phyloP scores from a whole-genome alignment of 352 stramenopile genomes.

The Pythium phragmiticola region DNA sequence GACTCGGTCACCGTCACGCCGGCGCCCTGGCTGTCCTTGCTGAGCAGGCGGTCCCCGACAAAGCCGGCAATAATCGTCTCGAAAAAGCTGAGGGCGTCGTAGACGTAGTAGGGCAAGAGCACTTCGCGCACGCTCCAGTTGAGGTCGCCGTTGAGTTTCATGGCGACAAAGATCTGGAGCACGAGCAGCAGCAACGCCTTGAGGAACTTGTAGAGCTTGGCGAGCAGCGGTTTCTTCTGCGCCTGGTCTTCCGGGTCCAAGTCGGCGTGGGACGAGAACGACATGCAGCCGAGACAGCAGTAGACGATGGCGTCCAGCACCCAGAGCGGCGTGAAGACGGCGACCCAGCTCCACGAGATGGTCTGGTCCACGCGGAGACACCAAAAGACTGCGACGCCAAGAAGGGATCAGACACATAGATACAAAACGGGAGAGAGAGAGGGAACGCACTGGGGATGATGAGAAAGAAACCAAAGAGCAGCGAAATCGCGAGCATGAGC shows the following conservation, averaged over 20 bases:
- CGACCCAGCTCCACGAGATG: conserved; percentile 75
- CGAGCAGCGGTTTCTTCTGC: conserved; percentile 42
- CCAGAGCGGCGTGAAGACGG: conserved; percentile 83
- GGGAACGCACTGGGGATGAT: conserved; percentile 73
- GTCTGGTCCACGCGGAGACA: conserved; percentile 74
- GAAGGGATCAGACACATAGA: neutral
- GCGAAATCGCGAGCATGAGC: conserved; percentile 67
- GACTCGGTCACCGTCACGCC: conserved; percentile 63
- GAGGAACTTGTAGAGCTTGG: conserved; percentile 81
- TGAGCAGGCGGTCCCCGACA: conserved; percentile 68
- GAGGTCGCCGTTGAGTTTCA: conserved; percentile 79
- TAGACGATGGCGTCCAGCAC: conserved; percentile 74
- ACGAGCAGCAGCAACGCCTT: conserved; percentile 75
- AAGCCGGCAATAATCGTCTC: conserved; percentile 55
- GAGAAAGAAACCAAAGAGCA: conserved; percentile 81
- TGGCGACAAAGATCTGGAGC: conserved; percentile 78
- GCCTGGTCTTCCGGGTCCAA: conserved; percentile 66
- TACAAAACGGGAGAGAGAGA: neutral
- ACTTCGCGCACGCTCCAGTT: conserved; percentile 59
- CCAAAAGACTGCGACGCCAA: conserved; percentile 59
- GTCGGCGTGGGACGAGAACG: conserved; percentile 39
- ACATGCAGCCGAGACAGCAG: conserved; percentile 70
- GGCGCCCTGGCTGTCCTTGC: conserved; percentile 71
- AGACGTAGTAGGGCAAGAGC: conserved; percentile 79
- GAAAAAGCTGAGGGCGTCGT: conserved; percentile 68